Evolutionary conservation across 23 red algal genomes (phyloP).

Genomic region (Gracilaria caudata): DNA sequence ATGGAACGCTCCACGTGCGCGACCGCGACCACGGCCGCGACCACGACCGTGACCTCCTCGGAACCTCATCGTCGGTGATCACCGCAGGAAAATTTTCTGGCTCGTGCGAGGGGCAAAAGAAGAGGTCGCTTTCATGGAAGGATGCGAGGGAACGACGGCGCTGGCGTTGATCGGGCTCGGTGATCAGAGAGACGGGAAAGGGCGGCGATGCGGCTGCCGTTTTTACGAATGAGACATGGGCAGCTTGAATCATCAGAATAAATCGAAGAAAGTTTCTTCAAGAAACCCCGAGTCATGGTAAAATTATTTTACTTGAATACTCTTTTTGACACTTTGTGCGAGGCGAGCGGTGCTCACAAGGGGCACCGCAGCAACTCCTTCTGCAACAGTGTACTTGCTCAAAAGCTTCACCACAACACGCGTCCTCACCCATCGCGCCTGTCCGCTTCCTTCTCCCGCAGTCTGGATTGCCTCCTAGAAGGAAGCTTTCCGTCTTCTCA

Average conservation of each 20-base stretch:
- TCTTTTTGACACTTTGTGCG: not conserved
- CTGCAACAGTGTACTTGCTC: not conserved
- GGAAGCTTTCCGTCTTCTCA: not conserved
- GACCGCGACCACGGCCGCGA: slow-evolving; percentile 9
- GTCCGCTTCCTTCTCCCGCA: not conserved
- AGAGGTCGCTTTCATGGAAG: not conserved
- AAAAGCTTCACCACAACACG: not conserved
- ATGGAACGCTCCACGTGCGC: not conserved
- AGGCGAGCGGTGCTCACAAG: not conserved
- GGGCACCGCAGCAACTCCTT: not conserved
- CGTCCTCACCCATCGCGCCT: not conserved
- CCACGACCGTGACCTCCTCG: slow-evolving; percentile 44
- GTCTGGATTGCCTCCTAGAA: not conserved
- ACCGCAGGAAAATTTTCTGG: not conserved
- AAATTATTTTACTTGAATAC: too few species aligned
- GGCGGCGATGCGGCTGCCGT: too few species aligned
- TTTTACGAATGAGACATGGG: too few species aligned
- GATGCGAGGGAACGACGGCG: not conserved
- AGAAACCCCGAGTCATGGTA: too few species aligned
- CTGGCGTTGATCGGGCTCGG: not conserved
- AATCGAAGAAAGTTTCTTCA: too few species aligned
- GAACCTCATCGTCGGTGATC: not conserved
- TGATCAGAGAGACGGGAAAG: not conserved
- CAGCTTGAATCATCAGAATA: too few species aligned
- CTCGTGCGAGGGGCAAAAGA: not conserved